phyloP scores from a whole-genome alignment of 179 eudicot genomes.

The Camellia oleifera region DNA sequence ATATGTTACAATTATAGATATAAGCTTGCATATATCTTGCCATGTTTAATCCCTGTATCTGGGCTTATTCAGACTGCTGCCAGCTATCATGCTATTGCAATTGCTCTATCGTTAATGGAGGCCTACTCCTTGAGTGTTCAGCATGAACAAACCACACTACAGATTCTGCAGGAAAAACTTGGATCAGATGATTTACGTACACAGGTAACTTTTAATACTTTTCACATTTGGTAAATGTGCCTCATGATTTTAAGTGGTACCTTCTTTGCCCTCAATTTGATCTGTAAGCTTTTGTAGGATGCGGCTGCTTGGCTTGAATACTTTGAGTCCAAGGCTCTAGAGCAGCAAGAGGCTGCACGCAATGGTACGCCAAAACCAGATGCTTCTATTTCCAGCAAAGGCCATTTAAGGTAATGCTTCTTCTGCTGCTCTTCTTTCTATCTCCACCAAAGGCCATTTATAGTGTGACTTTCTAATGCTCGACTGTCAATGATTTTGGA shows the following conservation, averaged over 20 bases:
- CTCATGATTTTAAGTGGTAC: slow-evolving; percentile 12
- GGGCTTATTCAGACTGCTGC: slow-evolving; percentile 79
- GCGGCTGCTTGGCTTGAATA: slow-evolving; percentile 99
- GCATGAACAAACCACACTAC: slow-evolving; percentile 94
- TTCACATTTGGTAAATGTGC: slow-evolving; percentile 5
- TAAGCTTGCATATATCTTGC: neutral
- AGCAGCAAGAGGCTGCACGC: slow-evolving; percentile 99
- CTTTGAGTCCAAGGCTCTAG: slow-evolving; percentile 94
- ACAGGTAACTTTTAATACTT: slow-evolving; percentile 47
- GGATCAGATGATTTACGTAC: slow-evolving; percentile 96
- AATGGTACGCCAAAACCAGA: slow-evolving; percentile 97
- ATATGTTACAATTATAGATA: neutral
- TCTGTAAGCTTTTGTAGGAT: slow-evolving; percentile 45
- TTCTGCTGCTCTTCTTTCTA: too few relatives aligned
- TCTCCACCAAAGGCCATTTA: too few relatives aligned
- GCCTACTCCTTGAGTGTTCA: slow-evolving; percentile 96
- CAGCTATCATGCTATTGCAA: slow-evolving; percentile 98
- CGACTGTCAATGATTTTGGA: neutral
- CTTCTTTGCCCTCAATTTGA: slow-evolving; percentile 1
- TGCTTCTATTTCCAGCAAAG: slow-evolving; percentile 98
- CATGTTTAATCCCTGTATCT: slow-evolving; percentile 5
- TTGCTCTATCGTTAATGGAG: slow-evolving; percentile 96
- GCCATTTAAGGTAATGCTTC: slow-evolving; percentile 69
- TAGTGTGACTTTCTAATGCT: too few relatives aligned
- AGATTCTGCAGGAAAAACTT: slow-evolving; percentile 88